phyloP scores from a whole-genome alignment of 345 rosid species.

The Citrus australasica region DNA sequence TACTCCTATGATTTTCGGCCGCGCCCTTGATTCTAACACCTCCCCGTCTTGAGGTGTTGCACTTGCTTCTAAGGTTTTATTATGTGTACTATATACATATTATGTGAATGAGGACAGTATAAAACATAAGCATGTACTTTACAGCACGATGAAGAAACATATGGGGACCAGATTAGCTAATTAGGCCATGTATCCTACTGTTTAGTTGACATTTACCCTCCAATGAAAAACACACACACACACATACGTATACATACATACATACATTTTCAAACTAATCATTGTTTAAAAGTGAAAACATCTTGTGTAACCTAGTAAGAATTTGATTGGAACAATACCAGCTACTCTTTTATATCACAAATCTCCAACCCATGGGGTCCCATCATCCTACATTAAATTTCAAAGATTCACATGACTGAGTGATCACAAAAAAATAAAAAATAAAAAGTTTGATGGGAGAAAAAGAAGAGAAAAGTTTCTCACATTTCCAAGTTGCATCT shows the following conservation, averaged over 20 bases:
- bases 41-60: too few relatives aligned
- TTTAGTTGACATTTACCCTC: not conserved
- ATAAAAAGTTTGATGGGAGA: too few relatives aligned
- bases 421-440: not conserved
- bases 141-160: not conserved
- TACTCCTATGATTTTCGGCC: too few relatives aligned
- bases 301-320: not conserved
- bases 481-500: conserved; percentile 25
- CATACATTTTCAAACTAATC: not conserved
- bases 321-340: not conserved
- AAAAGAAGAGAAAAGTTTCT: conserved; percentile 6
- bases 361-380: conserved; percentile 18
- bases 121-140: not conserved
- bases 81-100: too few relatives aligned
- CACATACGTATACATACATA: too few relatives aligned
- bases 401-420: conserved; percentile 6
- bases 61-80: too few relatives aligned
- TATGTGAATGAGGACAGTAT: too few relatives aligned
- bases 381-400: conserved; percentile 14
- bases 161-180: not conserved
- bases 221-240: not conserved
- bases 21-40: too few relatives aligned
- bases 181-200: not conserved
- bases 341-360: not conserved
- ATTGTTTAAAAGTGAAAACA: not conserved